Base-by-base conservation (phyloP, 805 yeast genomes). In the Sugiyamaella floridensis region DNA sequence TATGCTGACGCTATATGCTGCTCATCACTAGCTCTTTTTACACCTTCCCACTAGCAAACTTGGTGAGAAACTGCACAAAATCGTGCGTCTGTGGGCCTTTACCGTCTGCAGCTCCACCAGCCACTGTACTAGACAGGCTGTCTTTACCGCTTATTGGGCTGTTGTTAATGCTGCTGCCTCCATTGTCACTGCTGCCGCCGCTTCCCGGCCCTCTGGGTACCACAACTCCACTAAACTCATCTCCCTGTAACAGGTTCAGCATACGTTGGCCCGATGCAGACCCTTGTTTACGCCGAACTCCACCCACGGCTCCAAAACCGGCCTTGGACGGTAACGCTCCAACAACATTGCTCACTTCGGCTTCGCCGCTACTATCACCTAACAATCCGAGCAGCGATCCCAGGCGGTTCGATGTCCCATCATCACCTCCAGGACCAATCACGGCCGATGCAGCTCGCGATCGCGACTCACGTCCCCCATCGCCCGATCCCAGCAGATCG, bases 41-140 rank as follows among this genome's bases (percentile, higher is more conserved):
- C 37, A 32, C n/a, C 37, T 11, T 14, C 37, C 51, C 51, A 20
- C 51, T 48, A n/a, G 51, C 51, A 40, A 48, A 48, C 26, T 48
- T 20, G 28, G 37, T 20, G 41, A 48, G 45, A 32, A 48, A 48
- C 37, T 32, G 37, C 37, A 32, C n/a, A 8, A 32, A 32, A 2
- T 32, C 37, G n/a, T 32, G 37, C 37, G 37, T 32, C 37, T 32
- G 37, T 11, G 37, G 37, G n/a, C 37, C 37, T 14, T 32, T 32
- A 14, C 3, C 37, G 4, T 32, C 37, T 14, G n/a, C 34, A 7
- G 34, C 34, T 29, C 34, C 10, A 7, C n/a, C 37, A 11, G n/a
- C 37, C 37, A 14, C 12, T 32, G n/a, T 14, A 29, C 11, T 29
- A 11, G 37, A 32, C 37, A 14, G n/a, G 9, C 37, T 32, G 37